phyloP scores from a whole-genome alignment of 2,329 filamentous ascomycete species.

The Alternaria longipes region DNA sequence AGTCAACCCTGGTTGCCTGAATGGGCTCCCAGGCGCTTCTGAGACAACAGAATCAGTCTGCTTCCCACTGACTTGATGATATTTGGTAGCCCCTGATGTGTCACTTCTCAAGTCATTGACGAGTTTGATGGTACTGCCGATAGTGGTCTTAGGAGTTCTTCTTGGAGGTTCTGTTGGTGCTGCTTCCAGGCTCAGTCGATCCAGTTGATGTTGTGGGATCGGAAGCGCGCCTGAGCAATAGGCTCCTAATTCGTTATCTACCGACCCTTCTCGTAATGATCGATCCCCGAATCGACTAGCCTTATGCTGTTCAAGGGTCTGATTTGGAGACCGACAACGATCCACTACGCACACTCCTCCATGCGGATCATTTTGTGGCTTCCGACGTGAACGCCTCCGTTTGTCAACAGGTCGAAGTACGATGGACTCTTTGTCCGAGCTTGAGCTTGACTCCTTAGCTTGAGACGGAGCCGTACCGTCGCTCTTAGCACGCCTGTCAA shows the following conservation, averaged over 20 bases:
- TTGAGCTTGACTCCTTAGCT: not conserved
- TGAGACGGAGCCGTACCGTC: not conserved
- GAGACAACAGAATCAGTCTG: not conserved
- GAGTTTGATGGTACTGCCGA: not conserved
- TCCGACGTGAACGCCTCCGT: not conserved
- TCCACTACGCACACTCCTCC: not conserved
- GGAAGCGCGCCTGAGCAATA: not conserved
- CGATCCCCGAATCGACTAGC: not conserved
- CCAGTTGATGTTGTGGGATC: not conserved
- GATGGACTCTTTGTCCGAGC: not conserved
- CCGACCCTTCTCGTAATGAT: not conserved
- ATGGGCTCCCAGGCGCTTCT: not conserved
- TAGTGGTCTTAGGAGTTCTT: not conserved
- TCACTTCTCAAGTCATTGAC: not conserved
- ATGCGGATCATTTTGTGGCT: not conserved
- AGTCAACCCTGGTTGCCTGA: slow-evolving; percentile 18
- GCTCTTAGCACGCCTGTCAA: not conserved
- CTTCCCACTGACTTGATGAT: not conserved
- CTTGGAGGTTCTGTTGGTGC: not conserved
- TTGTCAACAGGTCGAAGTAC: not conserved
- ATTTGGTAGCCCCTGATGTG: too few relatives aligned
- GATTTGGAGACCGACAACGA: not conserved
- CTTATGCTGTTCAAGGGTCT: not conserved
- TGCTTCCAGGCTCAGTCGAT: not conserved
- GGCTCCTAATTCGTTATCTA: not conserved